These are phyloP conservation scores for Mycena sanguinolenta DNA, from an alignment of 768 basidiomycete genomes.

Conservation along the genomic window DNA sequence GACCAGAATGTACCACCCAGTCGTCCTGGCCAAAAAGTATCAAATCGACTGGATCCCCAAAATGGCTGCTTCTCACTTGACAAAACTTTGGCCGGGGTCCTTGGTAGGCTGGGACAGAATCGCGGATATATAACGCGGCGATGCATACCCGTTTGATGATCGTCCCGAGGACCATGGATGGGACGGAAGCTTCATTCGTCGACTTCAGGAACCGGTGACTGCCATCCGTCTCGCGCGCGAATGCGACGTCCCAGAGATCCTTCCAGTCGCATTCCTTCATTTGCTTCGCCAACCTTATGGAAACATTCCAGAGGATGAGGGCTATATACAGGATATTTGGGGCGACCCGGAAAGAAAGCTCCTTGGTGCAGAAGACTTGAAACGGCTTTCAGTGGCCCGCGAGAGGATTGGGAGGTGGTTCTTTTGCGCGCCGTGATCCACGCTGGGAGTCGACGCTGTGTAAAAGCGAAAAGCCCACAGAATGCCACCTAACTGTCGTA, in stretches of 20 bases:
- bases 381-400: slow-evolving; percentile 11
- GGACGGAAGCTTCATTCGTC: background rate
- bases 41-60: slow-evolving; percentile 27
- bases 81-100: slow-evolving; percentile 1
- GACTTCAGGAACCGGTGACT: slow-evolving; percentile 14
- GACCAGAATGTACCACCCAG: background rate
- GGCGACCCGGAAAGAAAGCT: background rate
- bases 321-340: background rate
- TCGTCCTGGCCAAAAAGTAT: slow-evolving; percentile 21
- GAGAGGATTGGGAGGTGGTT: slow-evolving; percentile 23
- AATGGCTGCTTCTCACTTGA: slow-evolving; percentile 14
- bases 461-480: background rate
- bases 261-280: no score
- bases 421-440: background rate
- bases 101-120: slow-evolving; percentile 7
- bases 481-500: background rate
- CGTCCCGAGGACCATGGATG: background rate
- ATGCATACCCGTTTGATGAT: background rate
- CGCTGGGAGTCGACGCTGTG: background rate
- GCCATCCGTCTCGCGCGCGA: slow-evolving; percentile 20
- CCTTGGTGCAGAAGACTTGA: background rate
- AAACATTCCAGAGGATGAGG: background rate
- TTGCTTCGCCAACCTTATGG: background rate
- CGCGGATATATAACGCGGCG: background rate
- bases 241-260: slow-evolving; percentile 6